A percentile compares a stretch with the other conserved stretches of the same genome.
Evolutionary conservation across 75 land plant genomes (phyloP).

Genomic region (Selaginella tamariscina): DNA sequence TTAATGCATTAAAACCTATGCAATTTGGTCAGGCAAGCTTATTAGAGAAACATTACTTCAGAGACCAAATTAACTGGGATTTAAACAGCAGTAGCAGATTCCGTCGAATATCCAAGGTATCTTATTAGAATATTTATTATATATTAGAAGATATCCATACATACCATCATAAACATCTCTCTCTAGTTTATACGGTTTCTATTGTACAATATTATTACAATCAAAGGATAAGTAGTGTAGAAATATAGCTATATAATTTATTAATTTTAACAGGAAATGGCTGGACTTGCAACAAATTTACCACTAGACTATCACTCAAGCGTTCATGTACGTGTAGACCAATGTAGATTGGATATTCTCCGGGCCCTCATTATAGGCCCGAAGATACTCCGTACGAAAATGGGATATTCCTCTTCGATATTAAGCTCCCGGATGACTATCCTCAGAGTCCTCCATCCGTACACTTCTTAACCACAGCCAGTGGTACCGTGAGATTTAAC

Average conservation of each 20-base stretch:
- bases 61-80: constrained; percentile 18
- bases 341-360: constrained; percentile 24
- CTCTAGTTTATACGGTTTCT: too few relatives aligned
- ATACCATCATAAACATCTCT: too few relatives aligned
- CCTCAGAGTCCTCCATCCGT: constrained; percentile 32
- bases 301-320: constrained; percentile 38
- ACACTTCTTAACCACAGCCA: constrained; percentile 33
- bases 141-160: too few relatives aligned
- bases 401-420: constrained; percentile 35
- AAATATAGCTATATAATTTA: too few relatives aligned
- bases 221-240: too few relatives aligned
- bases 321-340: constrained; percentile 32
- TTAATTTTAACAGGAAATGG: constrained; percentile 26
- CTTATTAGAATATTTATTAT: too few relatives aligned
- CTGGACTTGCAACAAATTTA: constrained; percentile 23
- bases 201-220: too few relatives aligned
- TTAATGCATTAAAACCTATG: constrained; percentile 12
- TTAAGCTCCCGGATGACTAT: constrained; percentile 22
- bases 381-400: constrained; percentile 36
- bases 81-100: constrained; percentile 20
- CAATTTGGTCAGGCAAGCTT: constrained; percentile 21
- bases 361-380: constrained; percentile 31
- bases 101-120: constrained; percentile 2
- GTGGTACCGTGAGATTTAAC: constrained; percentile 37
- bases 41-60: constrained; percentile 21